These are phyloP conservation scores for Phyllosticta ampelicida DNA, from an alignment of 2,329 filamentous ascomycete species.

Conservation along the genomic window DNA sequence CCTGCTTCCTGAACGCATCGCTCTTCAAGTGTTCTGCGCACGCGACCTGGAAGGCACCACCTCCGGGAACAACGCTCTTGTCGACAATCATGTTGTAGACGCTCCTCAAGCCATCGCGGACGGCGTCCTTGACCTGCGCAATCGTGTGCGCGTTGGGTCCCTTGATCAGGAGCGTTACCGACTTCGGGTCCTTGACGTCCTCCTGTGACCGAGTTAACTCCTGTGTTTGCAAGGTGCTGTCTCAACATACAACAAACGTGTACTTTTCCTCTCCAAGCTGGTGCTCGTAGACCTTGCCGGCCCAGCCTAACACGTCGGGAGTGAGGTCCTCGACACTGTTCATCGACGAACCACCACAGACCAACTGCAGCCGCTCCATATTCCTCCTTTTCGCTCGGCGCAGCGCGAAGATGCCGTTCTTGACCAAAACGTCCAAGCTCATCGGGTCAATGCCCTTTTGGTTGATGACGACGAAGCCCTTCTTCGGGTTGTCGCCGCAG, in stretches of 20 bases:
- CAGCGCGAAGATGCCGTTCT: conserved; percentile 94
- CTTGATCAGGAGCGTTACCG: conserved; percentile 94
- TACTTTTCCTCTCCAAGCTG: conserved; percentile 97
- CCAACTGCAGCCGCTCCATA: conserved; percentile 94
- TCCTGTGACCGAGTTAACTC: conserved; percentile 39
- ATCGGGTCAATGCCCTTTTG: conserved; percentile 98
- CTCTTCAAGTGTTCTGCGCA: conserved; percentile 80
- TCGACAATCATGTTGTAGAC: conserved; percentile 99
- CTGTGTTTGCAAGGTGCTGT: not conserved
- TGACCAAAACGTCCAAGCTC: conserved; percentile 88
- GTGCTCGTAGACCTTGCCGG: conserved; percentile 93
- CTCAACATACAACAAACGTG: conserved; percentile 59
- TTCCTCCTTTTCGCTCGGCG: conserved; percentile 94
- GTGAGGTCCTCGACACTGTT: conserved; percentile 93
- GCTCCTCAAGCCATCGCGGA: conserved; percentile 85
- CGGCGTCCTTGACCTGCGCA: conserved; percentile 89
- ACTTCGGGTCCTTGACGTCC: conserved; percentile 97
- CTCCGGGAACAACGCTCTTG: conserved; percentile 85
- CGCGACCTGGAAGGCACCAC: conserved; percentile 90
- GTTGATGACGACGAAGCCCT: conserved; percentile 96
- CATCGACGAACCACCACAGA: conserved; percentile 83
- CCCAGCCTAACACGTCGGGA: conserved; percentile 86
- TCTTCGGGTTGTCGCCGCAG: conserved; percentile 84
- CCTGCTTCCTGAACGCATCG: conserved; percentile 73
- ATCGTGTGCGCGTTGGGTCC: conserved; percentile 96